Percentiles rank a stretch among this genome's conserved stretches.
These are phyloP conservation scores for Limonomyces culmigenus DNA, from an alignment of 1,284 basidiomycete species.

Conservation along the genomic window DNA sequence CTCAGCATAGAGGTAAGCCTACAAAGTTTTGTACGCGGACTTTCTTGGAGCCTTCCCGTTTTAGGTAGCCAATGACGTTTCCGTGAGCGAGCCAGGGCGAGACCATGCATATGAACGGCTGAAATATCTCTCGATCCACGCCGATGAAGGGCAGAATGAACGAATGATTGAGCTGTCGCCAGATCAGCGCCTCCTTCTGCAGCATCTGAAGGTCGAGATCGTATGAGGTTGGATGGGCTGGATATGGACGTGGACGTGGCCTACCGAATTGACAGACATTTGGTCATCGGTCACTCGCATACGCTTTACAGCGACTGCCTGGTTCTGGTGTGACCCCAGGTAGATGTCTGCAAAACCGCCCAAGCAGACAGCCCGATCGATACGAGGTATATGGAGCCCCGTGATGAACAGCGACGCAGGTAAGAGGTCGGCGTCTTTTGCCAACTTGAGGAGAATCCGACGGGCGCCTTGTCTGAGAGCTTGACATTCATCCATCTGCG, in stretches of 20 bases:
- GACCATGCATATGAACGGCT: not conserved
- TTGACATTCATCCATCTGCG: no score
- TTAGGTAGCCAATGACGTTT: not conserved
- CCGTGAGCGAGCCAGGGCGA: constrained; percentile 1
- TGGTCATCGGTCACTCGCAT: not conserved
- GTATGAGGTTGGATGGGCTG: not conserved
- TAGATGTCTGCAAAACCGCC: constrained; percentile 1
- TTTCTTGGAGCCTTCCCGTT: not conserved
- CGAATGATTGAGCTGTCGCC: not conserved
- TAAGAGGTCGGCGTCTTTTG: not conserved
- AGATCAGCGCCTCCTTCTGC: not conserved
- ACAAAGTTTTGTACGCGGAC: not conserved
- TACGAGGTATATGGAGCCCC: not conserved
- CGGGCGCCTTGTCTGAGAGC: not conserved
- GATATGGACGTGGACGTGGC: not conserved
- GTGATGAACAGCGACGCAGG: not conserved
- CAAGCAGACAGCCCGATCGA: not conserved
- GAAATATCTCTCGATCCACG: not conserved
- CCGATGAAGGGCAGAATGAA: constrained; percentile 1
- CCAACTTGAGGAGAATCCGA: not conserved
- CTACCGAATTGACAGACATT: not conserved
- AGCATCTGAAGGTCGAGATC: not conserved
- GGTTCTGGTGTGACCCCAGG: not conserved
- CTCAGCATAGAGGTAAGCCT: not conserved
- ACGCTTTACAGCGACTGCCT: not conserved